Conservation (phyloP, 1,139 yeast species). For the Taiozyma sp. region DNA sequence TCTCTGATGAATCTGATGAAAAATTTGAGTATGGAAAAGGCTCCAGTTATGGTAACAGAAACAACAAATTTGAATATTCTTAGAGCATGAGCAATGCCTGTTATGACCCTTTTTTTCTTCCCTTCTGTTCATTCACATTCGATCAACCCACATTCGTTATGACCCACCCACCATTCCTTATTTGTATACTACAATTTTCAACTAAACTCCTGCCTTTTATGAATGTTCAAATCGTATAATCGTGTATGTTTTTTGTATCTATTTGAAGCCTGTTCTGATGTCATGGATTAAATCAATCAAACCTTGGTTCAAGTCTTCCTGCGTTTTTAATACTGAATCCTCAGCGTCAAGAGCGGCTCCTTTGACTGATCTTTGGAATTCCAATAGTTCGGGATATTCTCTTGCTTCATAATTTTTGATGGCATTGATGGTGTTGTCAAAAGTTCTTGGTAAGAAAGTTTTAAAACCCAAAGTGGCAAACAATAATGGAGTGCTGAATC, state of each 20-base stretch:
- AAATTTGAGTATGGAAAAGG: not conserved
- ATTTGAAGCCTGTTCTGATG: conserved; percentile 10
- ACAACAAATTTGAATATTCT: not conserved
- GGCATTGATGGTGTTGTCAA: conserved; percentile 23
- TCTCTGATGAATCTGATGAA: conserved; percentile 7
- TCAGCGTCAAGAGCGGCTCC: conserved; percentile 14
- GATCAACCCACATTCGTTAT: not conserved
- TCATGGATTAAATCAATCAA: conserved; percentile 17
- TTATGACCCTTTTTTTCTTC: not conserved
- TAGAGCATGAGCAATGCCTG: not conserved
- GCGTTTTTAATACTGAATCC: conserved; percentile 4
- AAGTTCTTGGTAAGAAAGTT: conserved; percentile 32
- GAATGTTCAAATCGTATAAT: not conserved
- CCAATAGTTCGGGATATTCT: conserved; percentile 30
- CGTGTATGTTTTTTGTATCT: not conserved
- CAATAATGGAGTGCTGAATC: conserved; percentile 45
- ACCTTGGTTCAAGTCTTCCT: conserved; percentile 10
- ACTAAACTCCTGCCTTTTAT: not conserved
- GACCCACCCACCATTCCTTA: not conserved
- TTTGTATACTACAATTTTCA: not conserved
- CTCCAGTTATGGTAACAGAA: not conserved
- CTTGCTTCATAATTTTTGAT: conserved; percentile 26
- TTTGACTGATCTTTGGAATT: conserved; percentile 22
- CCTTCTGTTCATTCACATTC: not conserved
- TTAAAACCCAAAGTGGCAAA: conserved; percentile 41